A percentile compares a stretch with the other conserved stretches of the same genome.
Evolutionary conservation across 202 grass and related monocot genomes (phyloP).

Genomic region (Schoenoplectus tabernaemontani): DNA sequence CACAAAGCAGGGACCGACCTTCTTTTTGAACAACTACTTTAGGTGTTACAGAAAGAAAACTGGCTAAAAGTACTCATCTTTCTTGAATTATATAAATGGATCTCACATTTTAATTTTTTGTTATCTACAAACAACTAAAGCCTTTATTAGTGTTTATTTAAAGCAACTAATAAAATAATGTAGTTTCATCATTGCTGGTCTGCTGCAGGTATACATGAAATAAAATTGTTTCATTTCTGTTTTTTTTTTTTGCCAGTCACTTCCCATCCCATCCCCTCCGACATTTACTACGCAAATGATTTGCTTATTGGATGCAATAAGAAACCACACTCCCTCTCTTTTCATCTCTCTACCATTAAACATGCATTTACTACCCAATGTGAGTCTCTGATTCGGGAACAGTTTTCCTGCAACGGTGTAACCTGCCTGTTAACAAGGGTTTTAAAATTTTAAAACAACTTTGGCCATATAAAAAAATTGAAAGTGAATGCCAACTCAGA

Average conservation of each 20-base stretch:
- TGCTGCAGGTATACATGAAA: neutral
- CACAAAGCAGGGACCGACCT: conserved; percentile 58
- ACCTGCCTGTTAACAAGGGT: neutral
- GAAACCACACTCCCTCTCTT: neutral
- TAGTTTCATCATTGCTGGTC: neutral
- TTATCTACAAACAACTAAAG: no score
- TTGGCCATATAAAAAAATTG: neutral
- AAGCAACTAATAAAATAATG: neutral
- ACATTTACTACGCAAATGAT: neutral
- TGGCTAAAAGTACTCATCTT: neutral
- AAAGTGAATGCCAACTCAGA: neutral
- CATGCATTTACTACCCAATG: neutral
- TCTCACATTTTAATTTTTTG: no score
- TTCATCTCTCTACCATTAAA: neutral
- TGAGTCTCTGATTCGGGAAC: neutral
- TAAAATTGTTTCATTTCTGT: neutral
- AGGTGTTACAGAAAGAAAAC: neutral
- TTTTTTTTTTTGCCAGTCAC: neutral
- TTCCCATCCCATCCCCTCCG: neutral
- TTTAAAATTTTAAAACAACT: neutral
- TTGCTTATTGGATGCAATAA: neutral
- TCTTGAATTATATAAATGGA: neutral
- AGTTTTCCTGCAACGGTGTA: neutral
- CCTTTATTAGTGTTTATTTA: no score
- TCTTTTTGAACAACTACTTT: no score